Conservation (phyloP, 352 stramenopile genomes). For the Phytophthora idaei region DNA sequence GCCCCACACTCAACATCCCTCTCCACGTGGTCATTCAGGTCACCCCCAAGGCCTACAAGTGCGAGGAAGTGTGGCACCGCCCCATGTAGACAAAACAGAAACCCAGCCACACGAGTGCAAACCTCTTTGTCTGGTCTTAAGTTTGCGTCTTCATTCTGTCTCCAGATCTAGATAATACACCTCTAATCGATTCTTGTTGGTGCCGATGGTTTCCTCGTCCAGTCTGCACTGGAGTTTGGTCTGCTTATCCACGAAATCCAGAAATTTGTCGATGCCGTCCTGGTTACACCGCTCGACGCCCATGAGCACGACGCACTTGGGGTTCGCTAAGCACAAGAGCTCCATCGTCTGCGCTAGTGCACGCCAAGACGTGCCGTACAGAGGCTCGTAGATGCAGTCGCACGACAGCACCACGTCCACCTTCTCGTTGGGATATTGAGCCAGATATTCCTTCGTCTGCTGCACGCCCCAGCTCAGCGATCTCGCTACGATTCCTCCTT, state of each 20-base stretch:
- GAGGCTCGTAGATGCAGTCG: conserved; percentile 95
- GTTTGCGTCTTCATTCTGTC: conserved; percentile 15
- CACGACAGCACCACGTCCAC: conserved; percentile 94
- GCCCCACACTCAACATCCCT: conserved; percentile 92
- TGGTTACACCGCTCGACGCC: conserved; percentile 79
- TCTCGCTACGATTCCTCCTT: conserved; percentile 51
- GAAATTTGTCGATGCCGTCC: conserved; percentile 83
- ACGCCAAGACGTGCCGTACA: conserved; percentile 93
- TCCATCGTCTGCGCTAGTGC: conserved; percentile 90
- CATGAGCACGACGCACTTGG: conserved; percentile 70
- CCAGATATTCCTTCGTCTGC: conserved; percentile 69
- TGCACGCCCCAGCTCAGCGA: conserved; percentile 83
- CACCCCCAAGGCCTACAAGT: conserved; percentile 94
- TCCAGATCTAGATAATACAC: conserved; percentile 66
- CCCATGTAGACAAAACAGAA: conserved; percentile 64
- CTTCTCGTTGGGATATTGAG: conserved; percentile 46
- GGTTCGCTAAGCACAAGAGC: conserved; percentile 62
- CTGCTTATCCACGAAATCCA: conserved; percentile 56
- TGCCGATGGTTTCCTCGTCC: conserved; percentile 48
- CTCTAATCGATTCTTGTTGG: conserved; percentile 67
- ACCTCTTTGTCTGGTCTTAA: background rate
- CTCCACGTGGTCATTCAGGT: conserved; percentile 96
- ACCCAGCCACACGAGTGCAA: conserved; percentile 4
- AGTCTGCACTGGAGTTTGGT: conserved; percentile 57
- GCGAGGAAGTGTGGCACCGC: conserved; percentile 93